Evolutionary conservation across 441 rosid genomes (phyloP), one percentile per base, ranked within the genome.

Genomic region (Dalechampia spathulata): DNA sequence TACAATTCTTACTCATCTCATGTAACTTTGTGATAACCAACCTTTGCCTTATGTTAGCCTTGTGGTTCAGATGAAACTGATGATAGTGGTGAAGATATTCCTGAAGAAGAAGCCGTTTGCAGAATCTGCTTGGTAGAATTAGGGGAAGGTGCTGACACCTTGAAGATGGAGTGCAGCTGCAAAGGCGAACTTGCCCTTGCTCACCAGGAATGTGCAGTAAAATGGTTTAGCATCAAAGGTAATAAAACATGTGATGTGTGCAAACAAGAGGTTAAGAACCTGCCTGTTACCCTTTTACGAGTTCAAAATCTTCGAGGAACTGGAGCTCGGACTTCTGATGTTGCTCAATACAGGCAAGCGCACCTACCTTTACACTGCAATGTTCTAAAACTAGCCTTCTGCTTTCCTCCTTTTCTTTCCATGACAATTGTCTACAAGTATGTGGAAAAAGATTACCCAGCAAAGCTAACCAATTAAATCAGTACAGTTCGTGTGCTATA

Each of bases 221-320:
- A 86, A 71, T 86, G 95, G 95, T 86, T 86, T 68, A 82, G 83
- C 75, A 80, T 83, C 38, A 83, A 86, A 75, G 95, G 95, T 56
- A 86, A 86, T 75, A 86, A 76, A 70, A 82, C 69, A 41, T 86
- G 95, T 43, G 95, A 86, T 42, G 88, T 86, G 43, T 86, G 95
- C 78, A 82, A 80, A 65, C 73, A 81, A 73, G 95, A 86, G 40
- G 95, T 86, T 19, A 61, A 28, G 66, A 86, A 86, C 62, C 74
- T 86, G 28, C 85, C 91, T 1, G 95, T 86, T 48, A 80, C 95
- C 54, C 88, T 86, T 65, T 63, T 86, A 64, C 77, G 86, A 60
- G 58, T 83, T 67, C 83, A 72, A 67, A 86, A 69, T 74, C 25
- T 42, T 32, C 77, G 32, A 58, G 77, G 81, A 53, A 62, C n/a